Evolutionary conservation across 306 rosid species (phyloP).

Genomic region (Gillenia trifoliata): DNA sequence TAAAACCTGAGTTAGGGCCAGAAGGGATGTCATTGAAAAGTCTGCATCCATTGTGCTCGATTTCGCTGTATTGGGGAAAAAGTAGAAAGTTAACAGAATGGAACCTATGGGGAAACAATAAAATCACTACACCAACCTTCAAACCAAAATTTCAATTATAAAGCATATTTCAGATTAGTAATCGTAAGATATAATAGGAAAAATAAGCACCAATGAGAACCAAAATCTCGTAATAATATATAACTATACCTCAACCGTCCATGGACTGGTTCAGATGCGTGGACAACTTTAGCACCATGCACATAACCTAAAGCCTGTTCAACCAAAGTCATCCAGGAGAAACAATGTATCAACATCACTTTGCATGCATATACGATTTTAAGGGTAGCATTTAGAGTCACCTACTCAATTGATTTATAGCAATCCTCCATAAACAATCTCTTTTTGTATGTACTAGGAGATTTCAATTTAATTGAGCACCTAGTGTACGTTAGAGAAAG

Average conservation of each 20-base stretch:
- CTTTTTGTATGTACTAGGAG: background rate
- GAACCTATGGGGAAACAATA: background rate
- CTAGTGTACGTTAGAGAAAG: background rate
- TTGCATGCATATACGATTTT: background rate
- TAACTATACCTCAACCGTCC: constrained; percentile 78
- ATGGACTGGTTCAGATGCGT: constrained; percentile 89
- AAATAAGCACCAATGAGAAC: constrained; percentile 6
- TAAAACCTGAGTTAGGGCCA: constrained; percentile 77
- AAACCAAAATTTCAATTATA: background rate
- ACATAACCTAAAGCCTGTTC: constrained; percentile 88
- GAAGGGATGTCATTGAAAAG: constrained; percentile 85
- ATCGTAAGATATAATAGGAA: background rate
- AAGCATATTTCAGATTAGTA: constrained; percentile 1
- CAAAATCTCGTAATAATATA: constrained; percentile 7
- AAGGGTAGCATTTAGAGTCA: background rate
- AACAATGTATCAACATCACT: background rate
- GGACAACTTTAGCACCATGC: constrained; percentile 90
- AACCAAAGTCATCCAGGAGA: constrained; percentile 19
- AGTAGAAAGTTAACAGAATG: constrained; percentile 3
- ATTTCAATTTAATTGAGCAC: background rate
- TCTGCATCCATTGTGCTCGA: constrained; percentile 75
- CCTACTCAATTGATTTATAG: background rate
- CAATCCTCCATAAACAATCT: background rate
- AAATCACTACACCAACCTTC: background rate
- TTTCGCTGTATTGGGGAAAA: constrained; percentile 54